Percentiles rank a stretch among this genome's conserved stretches.
Evolutionary conservation across 2,329 filamentous ascomycete genomes (phyloP).

Genomic region (Exophiala spinifera): DNA sequence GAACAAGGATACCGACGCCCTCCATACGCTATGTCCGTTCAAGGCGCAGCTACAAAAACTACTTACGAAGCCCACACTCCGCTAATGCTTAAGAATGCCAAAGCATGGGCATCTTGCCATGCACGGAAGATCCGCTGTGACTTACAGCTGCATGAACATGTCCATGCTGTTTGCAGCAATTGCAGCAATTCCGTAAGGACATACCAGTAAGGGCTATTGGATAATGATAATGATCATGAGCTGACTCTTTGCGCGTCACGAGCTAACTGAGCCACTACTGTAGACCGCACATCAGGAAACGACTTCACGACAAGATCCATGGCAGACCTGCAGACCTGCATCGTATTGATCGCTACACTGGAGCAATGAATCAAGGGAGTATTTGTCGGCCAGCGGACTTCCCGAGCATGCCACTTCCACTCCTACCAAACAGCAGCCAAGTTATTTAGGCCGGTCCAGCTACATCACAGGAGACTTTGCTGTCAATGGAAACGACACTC

Average conservation of each 20-base stretch:
- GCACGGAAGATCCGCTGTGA: not conserved
- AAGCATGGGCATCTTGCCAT: conserved; percentile 1
- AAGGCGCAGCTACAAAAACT: no score
- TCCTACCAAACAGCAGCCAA: not conserved
- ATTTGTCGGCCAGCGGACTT: not conserved
- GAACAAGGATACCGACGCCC: no score
- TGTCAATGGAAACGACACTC: conserved; percentile 2
- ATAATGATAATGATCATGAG: no score
- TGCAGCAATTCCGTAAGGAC: not conserved
- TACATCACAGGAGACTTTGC: conserved; percentile 3
- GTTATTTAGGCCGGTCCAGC: conserved; percentile 4
- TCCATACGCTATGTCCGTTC: no score
- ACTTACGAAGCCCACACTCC: no score
- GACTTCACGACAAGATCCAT: not conserved
- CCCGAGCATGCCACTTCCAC: not conserved
- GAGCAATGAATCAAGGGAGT: no score
- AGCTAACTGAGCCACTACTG: not conserved
- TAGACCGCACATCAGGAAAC: not conserved
- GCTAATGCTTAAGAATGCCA: not conserved
- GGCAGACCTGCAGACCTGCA: not conserved
- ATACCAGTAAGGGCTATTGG: not conserved
- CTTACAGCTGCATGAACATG: not conserved
- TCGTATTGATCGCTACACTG: not conserved
- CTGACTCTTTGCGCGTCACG: no score
- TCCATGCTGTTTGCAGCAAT: no score